Evolutionary conservation across 2,329 filamentous ascomycete species (phyloP).

Genomic region (Calonectria leucothoes): DNA sequence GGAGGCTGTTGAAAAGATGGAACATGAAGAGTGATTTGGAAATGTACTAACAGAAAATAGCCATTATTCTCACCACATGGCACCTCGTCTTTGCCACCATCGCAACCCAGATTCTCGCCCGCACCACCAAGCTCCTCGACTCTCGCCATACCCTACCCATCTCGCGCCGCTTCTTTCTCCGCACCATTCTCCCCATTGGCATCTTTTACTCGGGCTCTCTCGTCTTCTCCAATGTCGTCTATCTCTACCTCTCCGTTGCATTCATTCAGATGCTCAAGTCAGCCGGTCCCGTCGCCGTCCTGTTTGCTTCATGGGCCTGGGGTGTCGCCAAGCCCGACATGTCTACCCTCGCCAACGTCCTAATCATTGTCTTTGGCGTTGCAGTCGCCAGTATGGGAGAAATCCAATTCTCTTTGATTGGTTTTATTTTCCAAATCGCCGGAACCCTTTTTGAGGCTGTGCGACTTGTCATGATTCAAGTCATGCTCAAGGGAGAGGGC

Average conservation of each 20-base stretch:
- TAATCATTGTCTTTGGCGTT: slow-evolving; percentile 65
- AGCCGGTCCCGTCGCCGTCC: slow-evolving; percentile 73
- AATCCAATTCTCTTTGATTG: slow-evolving; percentile 74
- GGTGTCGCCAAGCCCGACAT: slow-evolving; percentile 60
- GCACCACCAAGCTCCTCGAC: slow-evolving; percentile 72
- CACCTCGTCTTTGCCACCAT: slow-evolving; percentile 74
- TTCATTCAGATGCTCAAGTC: slow-evolving; percentile 81
- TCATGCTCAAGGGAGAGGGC: slow-evolving; percentile 79
- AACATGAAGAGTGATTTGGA: too few species aligned
- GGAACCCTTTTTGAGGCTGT: slow-evolving; percentile 86
- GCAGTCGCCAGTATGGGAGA: slow-evolving; percentile 69
- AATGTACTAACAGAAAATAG: slow-evolving; percentile 41
- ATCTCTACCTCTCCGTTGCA: slow-evolving; percentile 74
- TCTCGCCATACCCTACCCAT: slow-evolving; percentile 71
- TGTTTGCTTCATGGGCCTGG: slow-evolving; percentile 73
- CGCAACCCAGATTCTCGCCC: slow-evolving; percentile 74
- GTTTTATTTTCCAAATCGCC: slow-evolving; percentile 76
- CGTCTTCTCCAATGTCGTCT: slow-evolving; percentile 75
- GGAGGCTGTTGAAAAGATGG: background rate
- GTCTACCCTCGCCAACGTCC: slow-evolving; percentile 59
- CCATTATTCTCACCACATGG: slow-evolving; percentile 74
- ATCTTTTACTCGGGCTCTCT: slow-evolving; percentile 74
- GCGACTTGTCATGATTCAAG: slow-evolving; percentile 87
- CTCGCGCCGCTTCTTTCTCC: slow-evolving; percentile 69
- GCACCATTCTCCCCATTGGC: slow-evolving; percentile 74